These are phyloP conservation scores for Zygnema cylindricum DNA, from an alignment of 139 green algal genomes.

Conservation along the genomic window DNA sequence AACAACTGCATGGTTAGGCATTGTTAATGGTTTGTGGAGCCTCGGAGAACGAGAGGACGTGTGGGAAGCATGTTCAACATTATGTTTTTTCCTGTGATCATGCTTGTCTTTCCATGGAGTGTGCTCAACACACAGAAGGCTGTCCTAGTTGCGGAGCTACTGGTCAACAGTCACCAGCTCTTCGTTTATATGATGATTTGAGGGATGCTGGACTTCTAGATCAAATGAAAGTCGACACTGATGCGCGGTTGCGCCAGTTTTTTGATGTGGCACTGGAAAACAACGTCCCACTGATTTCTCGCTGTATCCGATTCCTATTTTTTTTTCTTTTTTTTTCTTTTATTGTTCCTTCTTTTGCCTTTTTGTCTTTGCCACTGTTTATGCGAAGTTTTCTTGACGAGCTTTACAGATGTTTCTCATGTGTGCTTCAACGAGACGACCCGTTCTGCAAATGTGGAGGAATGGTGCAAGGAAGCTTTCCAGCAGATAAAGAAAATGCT, in stretches of 20 bases:
- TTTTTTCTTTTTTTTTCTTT: too few relatives aligned
- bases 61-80: background rate
- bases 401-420: background rate
- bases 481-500: background rate
- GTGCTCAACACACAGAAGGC: background rate
- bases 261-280: constrained; percentile 18
- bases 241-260: background rate
- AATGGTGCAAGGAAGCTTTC: background rate
- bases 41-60: background rate
- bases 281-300: background rate
- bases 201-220: background rate
- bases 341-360: too few relatives aligned
- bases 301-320: constrained; percentile 24
- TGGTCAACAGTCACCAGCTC: background rate
- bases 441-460: background rate
- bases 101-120: constrained; percentile 5
- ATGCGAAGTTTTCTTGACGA: background rate
- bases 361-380: too few relatives aligned
- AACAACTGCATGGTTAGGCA: background rate
- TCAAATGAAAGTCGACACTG: background rate
- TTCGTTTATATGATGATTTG: background rate
- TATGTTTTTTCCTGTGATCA: background rate
- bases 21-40: background rate
- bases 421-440: background rate
- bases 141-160: constrained; percentile 3